These are phyloP conservation scores for Rhypophila decipiens DNA, from an alignment of 495 filamentous ascomycete genomes.

Conservation along the genomic window DNA sequence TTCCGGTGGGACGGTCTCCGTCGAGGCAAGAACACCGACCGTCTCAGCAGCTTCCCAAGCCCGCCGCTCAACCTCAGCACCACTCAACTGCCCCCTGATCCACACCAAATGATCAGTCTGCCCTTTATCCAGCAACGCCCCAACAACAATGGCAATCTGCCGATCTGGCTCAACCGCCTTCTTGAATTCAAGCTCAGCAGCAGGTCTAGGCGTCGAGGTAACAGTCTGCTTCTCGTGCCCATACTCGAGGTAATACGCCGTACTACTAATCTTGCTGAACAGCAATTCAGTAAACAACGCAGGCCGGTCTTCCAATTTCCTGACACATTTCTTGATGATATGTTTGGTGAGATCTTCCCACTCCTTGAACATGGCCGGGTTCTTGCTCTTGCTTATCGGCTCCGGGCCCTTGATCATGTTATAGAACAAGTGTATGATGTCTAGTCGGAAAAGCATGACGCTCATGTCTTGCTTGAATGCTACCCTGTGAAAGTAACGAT, in stretches of 20 bases:
- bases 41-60: slow-evolving; percentile 67
- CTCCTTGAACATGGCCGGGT: slow-evolving; percentile 62
- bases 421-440: slow-evolving; percentile 83
- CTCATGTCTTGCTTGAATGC: slow-evolving; percentile 91
- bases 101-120: slow-evolving; percentile 70
- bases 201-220: slow-evolving; percentile 49
- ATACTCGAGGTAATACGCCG: slow-evolving; percentile 79
- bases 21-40: slow-evolving; percentile 24
- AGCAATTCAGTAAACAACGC: slow-evolving; percentile 82
- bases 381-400: slow-evolving; percentile 62
- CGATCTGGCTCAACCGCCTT: slow-evolving; percentile 56
- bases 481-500: slow-evolving; percentile 91
- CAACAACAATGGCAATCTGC: slow-evolving; percentile 72
- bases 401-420: slow-evolving; percentile 90
- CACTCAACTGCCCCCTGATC: slow-evolving; percentile 64
- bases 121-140: slow-evolving; percentile 69
- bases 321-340: slow-evolving; percentile 63
- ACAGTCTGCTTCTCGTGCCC: slow-evolving; percentile 78
- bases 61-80: slow-evolving; percentile 65
- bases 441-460: slow-evolving; percentile 80
- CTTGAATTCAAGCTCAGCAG: slow-evolving; percentile 72
- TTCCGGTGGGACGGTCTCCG: background rate
- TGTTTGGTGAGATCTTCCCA: slow-evolving; percentile 89
- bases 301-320: slow-evolving; percentile 77
- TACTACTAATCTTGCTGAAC: slow-evolving; percentile 85